Evolutionary conservation across 164 flowering plant species (phyloP), one percentile per base, ranked within the genome.

Genomic region (Santalum album): DNA sequence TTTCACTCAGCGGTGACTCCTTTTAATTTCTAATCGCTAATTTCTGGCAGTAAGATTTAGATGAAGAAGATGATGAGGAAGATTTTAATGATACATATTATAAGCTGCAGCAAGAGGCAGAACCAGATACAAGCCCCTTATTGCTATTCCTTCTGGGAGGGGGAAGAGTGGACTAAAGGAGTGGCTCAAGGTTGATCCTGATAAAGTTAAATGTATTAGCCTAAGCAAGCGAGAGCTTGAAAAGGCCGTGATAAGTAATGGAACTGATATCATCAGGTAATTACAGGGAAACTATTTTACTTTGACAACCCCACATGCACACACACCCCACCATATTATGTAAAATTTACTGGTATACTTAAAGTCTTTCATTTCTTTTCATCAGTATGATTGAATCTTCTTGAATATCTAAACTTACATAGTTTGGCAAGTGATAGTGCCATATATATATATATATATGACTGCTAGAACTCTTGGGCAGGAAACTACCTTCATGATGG

Each of bases 111-210:
- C 56, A 69, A 54, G 55, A 47, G 49, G 66, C 38, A 44, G 79
- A 80, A 39, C 76, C 81, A 16, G 77, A 49, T 84, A 84, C 58
- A 82, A 55, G 56, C 71, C 66, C 49, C 48, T 82, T 50, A 84
- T 84, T 64, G 84, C 86, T 21, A 79, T 84, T 67, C 91, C 73
- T 76, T 82, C 91, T 50, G 87, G 91, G 59, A 81, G 78, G 63
- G 78, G 74, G 12, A 81, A 82, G 67, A 84, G 87, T 58, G 91
- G 82, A 39, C 20, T 84, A 34, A 34, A 52, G 9, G 87, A 66
- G 6, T 72, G 78, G 57, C 58, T 84, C 21, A 71, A 43, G 38
- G 82, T 82, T 57, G 86, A 78, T 58, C 86, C 79, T 55, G 61
- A 82, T 51, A 82, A 81, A 75, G 87, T 79, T 26, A 74, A 86